Base-by-base conservation (phyloP, 495 filamentous ascomycete genomes). In the Neurospora intermedia region DNA sequence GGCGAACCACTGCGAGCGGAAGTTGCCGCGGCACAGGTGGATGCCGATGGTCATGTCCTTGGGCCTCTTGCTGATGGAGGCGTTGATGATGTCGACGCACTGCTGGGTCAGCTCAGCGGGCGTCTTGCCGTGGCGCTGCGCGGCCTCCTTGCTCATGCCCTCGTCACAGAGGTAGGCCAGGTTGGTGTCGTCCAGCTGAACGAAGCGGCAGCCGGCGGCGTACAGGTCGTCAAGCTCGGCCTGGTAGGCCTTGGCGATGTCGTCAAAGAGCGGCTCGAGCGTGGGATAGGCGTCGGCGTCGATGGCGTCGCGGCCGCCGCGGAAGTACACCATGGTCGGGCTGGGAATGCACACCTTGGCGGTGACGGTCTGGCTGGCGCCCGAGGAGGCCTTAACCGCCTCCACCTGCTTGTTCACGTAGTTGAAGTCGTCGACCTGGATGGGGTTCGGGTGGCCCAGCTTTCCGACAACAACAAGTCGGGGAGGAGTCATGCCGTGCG, bases 251-350 rank as follows among this genome's bases (percentile, higher is more conserved):
- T 83, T 81, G 39, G 87, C 88, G 16, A 91, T 83, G 74, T 89
- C 89, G 23, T 82, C 83, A 76, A 91, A 90, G 77, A 90, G 91
- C 73, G 86, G 84, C 11, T 86, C 85, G 70, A 91, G 86, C 6
- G 81, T 86, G 45, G 83, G 82, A 73, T 91, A 91, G 11, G 87
- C 89, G 40, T 80, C 86, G 77, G 72, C 83, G 77, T 73, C 83
- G 80, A 84, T 90, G 84, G 75, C 85, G 35, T 89, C 88, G 70
- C 89, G 83, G 62, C 83, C 86, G 75, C 89, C 89, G 59, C 89
- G 85, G 82, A 91, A 86, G 79, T 91, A 89, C 74, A 90, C 88
- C 89, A 89, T 91, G n/a, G 87, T 87, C 16, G 89, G 89, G 46
- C 85, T 87, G 71, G 88, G 88, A 74, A 91, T 86, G 77, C 89